These are phyloP conservation scores for Metschnikowia henanensis DNA, from an alignment of 805 yeast species.

Conservation along the genomic window DNA sequence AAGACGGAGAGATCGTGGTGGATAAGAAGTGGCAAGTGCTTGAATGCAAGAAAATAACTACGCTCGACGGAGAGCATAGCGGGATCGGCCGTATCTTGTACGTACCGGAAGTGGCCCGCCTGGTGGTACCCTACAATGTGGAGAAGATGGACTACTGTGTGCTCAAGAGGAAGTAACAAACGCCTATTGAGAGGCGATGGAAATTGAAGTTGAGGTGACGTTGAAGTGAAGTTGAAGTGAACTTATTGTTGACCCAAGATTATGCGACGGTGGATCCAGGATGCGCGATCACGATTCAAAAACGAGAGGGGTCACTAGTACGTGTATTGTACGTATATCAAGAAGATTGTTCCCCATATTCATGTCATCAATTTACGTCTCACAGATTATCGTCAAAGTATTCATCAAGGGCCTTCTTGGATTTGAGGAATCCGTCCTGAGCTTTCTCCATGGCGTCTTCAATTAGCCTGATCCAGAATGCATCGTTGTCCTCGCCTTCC, in stretches of 20 bases:
- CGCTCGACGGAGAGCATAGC: constrained; percentile 50
- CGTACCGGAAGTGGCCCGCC: constrained; percentile 40
- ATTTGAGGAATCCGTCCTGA: constrained; percentile 48
- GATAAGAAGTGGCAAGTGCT: constrained; percentile 49
- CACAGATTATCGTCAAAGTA: constrained; percentile 43
- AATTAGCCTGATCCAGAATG: constrained; percentile 44
- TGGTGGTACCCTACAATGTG: constrained; percentile 32
- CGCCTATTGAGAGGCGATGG: too few species aligned
- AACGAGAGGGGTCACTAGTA: background rate
- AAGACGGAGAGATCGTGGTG: constrained; percentile 17
- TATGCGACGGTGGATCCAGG: too few species aligned
- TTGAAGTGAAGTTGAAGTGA: too few species aligned
- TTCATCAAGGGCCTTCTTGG: constrained; percentile 50
- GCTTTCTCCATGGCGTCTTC: constrained; percentile 55
- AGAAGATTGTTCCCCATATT: background rate
- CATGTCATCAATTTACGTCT: background rate
- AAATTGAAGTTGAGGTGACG: too few species aligned
- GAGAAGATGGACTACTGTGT: constrained; percentile 54
- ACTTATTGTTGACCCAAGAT: too few species aligned
- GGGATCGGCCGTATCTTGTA: constrained; percentile 57
- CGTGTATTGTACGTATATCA: background rate
- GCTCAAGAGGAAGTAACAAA: constrained; percentile 9
- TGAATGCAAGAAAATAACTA: constrained; percentile 49
- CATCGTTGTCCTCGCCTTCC: constrained; percentile 27
- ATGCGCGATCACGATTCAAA: background rate